Base-by-base conservation (phyloP, 768 basidiomycete species). In the Hygrocybe coccinea region DNA sequence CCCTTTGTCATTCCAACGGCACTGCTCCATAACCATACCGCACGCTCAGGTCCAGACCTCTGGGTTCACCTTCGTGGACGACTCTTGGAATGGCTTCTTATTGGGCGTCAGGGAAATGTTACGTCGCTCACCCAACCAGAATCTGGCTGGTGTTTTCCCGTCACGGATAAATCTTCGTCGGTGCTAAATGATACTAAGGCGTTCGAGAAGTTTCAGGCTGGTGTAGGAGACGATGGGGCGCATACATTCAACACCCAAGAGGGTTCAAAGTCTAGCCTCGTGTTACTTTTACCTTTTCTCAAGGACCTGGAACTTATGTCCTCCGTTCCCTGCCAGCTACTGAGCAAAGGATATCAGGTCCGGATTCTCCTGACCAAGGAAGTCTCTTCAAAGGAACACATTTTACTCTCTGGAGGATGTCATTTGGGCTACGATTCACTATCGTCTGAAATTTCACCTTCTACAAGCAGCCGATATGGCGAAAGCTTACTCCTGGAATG, bases 1-100 rank as follows among this genome's bases (percentile, higher is more conserved):
- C 87, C 87, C 2, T 82, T 88, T 57, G 70, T 84, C 5, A 59
- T 80, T 29, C 78, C 78, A 9, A 56, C 67, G 1, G 51, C 65
- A 22, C 52, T 75, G 14, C 56, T 70, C 10, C 47, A 8, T 14
- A 14, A 19, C 25, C 12, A 17, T 22, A 22, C 22, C 24, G 19
- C 25, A 24, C 22, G 21, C 12, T 24, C 24, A 19, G 45, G 55
- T 41, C 59, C 62, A 0, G 55, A 61, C 11, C 52, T 64, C 34
- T 70, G 71, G 66, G 52, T 47, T 10, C 53, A 62, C 19, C 60
- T 77, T 24, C 67, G 69, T 35, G 50, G 56, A n/a, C 64, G 58
- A 37, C 49, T 69, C 38, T 58, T 68, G 44, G 46, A 48, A 52
- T 67, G 62, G 29, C 64, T 64, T 2, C 63, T 64, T 11, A 67